These are phyloP conservation scores for Parsonsia alboflavescens DNA, from an alignment of 257 asterid species.

Conservation along the genomic window DNA sequence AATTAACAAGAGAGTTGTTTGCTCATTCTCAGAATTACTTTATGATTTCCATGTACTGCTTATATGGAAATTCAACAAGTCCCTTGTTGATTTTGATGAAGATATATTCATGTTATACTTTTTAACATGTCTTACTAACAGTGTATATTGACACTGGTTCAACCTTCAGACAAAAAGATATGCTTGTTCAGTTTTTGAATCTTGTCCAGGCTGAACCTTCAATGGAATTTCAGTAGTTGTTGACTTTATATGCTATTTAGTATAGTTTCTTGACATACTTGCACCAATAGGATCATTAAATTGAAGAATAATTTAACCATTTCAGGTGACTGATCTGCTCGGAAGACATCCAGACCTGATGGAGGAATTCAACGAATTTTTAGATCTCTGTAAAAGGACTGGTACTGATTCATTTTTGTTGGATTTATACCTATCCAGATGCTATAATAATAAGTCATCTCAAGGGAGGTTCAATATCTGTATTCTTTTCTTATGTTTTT, in stretches of 20 bases:
- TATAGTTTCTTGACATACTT: not conserved
- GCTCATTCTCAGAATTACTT: not conserved
- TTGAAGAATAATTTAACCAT: not conserved
- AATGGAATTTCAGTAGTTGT: not conserved
- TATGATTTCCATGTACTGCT: not conserved
- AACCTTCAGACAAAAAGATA: not conserved
- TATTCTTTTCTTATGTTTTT: constrained; percentile 7
- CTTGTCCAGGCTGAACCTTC: not conserved
- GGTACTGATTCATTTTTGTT: constrained; percentile 2
- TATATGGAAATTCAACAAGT: not conserved
- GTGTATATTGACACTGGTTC: not conserved
- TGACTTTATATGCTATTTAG: not conserved
- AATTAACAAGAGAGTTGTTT: not conserved
- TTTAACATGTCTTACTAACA: not conserved
- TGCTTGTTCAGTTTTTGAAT: not conserved
- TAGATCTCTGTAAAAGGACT: constrained; percentile 16
- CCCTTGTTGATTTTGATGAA: not conserved
- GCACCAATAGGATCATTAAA: not conserved
- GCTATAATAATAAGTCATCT: not conserved
- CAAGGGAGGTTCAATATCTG: constrained; percentile 1
- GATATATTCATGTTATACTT: not conserved
- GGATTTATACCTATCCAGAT: not conserved
- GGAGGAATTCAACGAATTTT: constrained; percentile 26
- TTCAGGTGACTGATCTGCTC: constrained; percentile 27
- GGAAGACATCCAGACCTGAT: constrained; percentile 27